phyloP scores from a whole-genome alignment of 169 alveolate species.

The Plasmodium blacklocki region DNA sequence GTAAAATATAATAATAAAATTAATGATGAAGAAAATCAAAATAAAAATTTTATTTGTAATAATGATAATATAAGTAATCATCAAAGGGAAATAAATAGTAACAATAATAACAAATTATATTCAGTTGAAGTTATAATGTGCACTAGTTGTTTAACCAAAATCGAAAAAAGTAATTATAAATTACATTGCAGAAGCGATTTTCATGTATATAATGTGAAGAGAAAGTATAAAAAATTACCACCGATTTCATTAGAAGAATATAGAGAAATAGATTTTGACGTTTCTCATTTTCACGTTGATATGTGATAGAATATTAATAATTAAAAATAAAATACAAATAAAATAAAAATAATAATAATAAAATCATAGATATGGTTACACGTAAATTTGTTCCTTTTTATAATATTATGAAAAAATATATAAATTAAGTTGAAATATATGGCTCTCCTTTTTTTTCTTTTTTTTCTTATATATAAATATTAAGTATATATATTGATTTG shows the following conservation, averaged over 20 bases:
- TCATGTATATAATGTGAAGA: conserved; percentile 87
- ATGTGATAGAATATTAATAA: conserved; percentile 25
- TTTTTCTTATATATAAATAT: no score
- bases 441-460: no score
- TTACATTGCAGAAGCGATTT: conserved; percentile 87
- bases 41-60: background rate
- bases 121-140: conserved; percentile 77
- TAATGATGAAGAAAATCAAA: no score
- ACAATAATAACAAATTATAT: conserved; percentile 23
- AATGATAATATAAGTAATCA: conserved; percentile 4
- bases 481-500: no score
- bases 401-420: no score
- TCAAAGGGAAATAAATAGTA: background rate
- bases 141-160: conserved; percentile 81
- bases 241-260: conserved; percentile 87
- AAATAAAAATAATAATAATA: no score
- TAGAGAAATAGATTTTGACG: conserved; percentile 76
- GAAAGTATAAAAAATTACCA: conserved; percentile 84
- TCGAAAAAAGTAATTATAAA: conserved; percentile 77
- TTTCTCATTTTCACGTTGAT: conserved; percentile 75
- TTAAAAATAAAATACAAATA: conserved; percentile 2
- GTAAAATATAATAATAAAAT: background rate
- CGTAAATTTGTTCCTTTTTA: no score
- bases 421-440: no score
- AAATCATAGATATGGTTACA: no score